A percentile compares a stretch with the other conserved stretches of the same genome.
These are phyloP conservation scores for Avena insularis DNA, from an alignment of 176 grass and related monocot species.

Conservation along the genomic window DNA sequence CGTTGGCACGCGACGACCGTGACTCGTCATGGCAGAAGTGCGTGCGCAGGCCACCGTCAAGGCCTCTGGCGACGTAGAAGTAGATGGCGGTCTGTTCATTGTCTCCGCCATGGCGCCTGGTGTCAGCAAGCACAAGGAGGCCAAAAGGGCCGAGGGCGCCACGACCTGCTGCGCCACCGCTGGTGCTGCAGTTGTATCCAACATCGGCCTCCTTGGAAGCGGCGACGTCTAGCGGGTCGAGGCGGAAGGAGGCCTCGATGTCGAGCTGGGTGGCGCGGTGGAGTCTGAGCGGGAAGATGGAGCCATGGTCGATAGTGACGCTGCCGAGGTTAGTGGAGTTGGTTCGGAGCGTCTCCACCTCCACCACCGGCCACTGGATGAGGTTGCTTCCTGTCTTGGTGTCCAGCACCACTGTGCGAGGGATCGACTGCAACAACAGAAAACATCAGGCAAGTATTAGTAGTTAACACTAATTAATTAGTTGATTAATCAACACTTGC, in stretches of 20 bases:
- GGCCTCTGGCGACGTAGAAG: slow-evolving; percentile 73
- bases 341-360: slow-evolving; percentile 65
- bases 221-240: slow-evolving; percentile 45
- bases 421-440: slow-evolving; percentile 56
- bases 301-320: slow-evolving; percentile 67
- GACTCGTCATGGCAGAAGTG: too few species aligned
- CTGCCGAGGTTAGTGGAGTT: slow-evolving; percentile 57
- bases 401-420: slow-evolving; percentile 85
- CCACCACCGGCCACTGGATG: slow-evolving; percentile 88
- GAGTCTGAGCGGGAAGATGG: slow-evolving; percentile 57
- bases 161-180: slow-evolving; percentile 52
- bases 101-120: neutral
- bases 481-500: neutral
- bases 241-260: slow-evolving; percentile 71
- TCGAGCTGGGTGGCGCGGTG: slow-evolving; percentile 77
- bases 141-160: slow-evolving; percentile 84
- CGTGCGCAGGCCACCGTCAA: slow-evolving; percentile 57
- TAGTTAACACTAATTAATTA: too few species aligned
- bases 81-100: slow-evolving; percentile 81
- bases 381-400: slow-evolving; percentile 76
- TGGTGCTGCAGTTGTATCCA: slow-evolving; percentile 83
- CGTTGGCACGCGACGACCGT: too few species aligned
- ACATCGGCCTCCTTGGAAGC: slow-evolving; percentile 50
- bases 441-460: neutral
- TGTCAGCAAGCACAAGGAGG: slow-evolving; percentile 70